Evolutionary conservation across 2,329 filamentous ascomycete genomes (phyloP).

Genomic region (Xylariales sp.): DNA sequence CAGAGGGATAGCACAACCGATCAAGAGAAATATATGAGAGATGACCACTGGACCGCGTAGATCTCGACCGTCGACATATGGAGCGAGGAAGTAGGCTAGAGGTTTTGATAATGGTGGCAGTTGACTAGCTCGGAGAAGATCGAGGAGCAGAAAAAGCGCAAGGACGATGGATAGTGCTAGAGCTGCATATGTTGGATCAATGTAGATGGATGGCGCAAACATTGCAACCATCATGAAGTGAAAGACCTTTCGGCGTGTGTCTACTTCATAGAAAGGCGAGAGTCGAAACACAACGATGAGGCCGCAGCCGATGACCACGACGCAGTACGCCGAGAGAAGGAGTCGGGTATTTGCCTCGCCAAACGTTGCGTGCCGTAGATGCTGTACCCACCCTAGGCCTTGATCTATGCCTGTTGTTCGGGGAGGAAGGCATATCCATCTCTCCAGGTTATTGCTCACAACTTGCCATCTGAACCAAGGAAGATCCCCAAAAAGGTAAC

Average conservation of each 20-base stretch:
- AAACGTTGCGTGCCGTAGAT: conserved; percentile 58
- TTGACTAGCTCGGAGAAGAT: conserved; percentile 85
- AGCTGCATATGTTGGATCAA: conserved; percentile 81
- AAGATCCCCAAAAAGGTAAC: conserved; percentile 82
- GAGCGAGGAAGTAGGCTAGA: conserved; percentile 80
- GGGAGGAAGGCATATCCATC: conserved; percentile 71
- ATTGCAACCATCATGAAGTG: conserved; percentile 98
- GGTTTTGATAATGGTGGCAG: conserved; percentile 85
- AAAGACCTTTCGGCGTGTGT: conserved; percentile 94
- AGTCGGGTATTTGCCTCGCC: conserved; percentile 82
- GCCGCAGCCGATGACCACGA: conserved; percentile 63
- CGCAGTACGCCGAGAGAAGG: conserved; percentile 69
- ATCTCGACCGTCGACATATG: conserved; percentile 92
- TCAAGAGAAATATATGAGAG: conserved; percentile 90
- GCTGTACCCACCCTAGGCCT: conserved; percentile 56
- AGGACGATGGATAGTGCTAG: conserved; percentile 77
- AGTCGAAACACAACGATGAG: conserved; percentile 71
- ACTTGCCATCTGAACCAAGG: conserved; percentile 68
- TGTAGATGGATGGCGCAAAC: conserved; percentile 80
- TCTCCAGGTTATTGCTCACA: conserved; percentile 61
- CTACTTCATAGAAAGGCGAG: conserved; percentile 78
- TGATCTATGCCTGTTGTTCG: conserved; percentile 31
- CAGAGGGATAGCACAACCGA: conserved; percentile 90
- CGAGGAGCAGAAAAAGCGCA: conserved; percentile 80
- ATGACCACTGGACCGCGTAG: conserved; percentile 91